These are phyloP conservation scores for Mycosphaerella arachidis DNA, from an alignment of 2,329 filamentous ascomycete species.

Conservation along the genomic window DNA sequence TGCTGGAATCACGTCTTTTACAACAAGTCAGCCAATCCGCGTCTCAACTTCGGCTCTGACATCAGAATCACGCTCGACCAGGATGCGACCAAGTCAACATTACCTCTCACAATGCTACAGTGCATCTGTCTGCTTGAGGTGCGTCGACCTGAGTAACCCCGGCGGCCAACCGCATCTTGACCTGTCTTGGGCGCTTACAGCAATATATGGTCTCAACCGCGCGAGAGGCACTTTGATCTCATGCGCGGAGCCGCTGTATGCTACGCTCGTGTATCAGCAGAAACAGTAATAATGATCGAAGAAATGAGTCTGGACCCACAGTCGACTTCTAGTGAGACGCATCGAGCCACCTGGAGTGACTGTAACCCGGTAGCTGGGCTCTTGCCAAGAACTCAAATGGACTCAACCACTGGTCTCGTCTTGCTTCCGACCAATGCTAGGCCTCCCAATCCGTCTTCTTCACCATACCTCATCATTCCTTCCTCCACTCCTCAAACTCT, in stretches of 20 bases:
- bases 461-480: conserved; percentile 41
- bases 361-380: conserved; percentile 1
- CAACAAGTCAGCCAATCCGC: conserved; percentile 3
- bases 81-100: not conserved
- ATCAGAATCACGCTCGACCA: conserved; percentile 1
- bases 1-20: conserved; percentile 1
- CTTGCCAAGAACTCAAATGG: not conserved
- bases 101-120: conserved; percentile 4
- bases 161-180: not conserved
- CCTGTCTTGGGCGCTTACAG: not conserved
- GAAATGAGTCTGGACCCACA: not conserved
- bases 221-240: not conserved
- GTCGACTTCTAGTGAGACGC: not conserved
- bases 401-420: not conserved
- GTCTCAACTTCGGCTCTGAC: conserved; percentile 2
- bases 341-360: not conserved
- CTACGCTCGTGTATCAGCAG: not conserved
- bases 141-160: not conserved
- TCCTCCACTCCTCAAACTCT: conserved; percentile 74
- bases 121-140: not conserved
- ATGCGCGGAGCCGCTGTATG: not conserved
- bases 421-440: not conserved
- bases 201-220: not conserved
- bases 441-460: not conserved
- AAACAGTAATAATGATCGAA: not conserved